phyloP scores from a whole-genome alignment of 2,329 filamentous ascomycete genomes.

The Penicillium sp. region DNA sequence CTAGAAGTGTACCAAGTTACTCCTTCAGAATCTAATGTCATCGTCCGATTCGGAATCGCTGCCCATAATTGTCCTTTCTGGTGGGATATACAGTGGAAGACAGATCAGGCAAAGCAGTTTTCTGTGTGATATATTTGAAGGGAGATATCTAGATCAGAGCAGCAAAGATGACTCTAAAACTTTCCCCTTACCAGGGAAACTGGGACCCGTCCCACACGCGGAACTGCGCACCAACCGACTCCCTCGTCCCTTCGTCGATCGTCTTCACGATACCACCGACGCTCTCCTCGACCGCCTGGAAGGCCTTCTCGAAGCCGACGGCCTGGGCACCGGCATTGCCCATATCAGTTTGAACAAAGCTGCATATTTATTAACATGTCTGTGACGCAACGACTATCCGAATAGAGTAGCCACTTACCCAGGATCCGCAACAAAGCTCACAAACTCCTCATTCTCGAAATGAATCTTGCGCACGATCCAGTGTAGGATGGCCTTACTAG shows the following conservation, averaged over 20 bases:
- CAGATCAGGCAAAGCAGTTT: not conserved
- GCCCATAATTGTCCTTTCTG: no score
- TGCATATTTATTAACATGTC: not conserved
- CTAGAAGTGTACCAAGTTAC: no score
- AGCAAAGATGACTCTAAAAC: not conserved
- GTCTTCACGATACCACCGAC: conserved; percentile 16
- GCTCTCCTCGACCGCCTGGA: conserved; percentile 21
- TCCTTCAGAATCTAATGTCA: not conserved
- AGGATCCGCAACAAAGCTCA: not conserved
- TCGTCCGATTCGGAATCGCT: not conserved
- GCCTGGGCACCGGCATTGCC: conserved; percentile 18
- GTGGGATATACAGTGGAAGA: not conserved
- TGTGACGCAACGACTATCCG: not conserved
- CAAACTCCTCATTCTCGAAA: not conserved
- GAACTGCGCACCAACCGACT: not conserved
- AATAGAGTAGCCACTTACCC: not conserved
- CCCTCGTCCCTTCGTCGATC: conserved; percentile 11
- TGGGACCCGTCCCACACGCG: not conserved
- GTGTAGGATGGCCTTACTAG: not conserved
- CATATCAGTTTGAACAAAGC: conserved; percentile 25
- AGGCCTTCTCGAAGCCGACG: conserved; percentile 18
- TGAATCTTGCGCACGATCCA: not conserved
- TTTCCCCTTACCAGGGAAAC: not conserved
- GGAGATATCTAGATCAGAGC: not conserved
- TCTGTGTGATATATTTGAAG: not conserved